Percentiles rank a stretch among this genome's conserved stretches.
These are phyloP conservation scores for Pythium insidiosum DNA, from an alignment of 352 stramenopile genomes.

Conservation along the genomic window DNA sequence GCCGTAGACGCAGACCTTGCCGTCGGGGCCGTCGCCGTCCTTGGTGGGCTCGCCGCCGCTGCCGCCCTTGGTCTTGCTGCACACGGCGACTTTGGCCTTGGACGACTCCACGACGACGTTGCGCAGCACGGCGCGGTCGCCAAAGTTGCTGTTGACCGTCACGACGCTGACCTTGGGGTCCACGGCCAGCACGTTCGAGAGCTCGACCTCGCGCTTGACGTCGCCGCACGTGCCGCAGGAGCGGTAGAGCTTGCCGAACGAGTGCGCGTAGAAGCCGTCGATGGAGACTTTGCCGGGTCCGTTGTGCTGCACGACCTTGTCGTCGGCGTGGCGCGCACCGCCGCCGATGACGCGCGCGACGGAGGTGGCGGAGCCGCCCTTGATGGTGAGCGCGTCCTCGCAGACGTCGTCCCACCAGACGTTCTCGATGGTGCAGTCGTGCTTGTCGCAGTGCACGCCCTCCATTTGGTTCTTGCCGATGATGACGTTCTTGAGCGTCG, in stretches of 20 bases:
- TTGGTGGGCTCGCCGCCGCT: constrained; percentile 9
- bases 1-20: constrained; percentile 3
- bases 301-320: constrained; percentile 52
- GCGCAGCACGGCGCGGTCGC: constrained; percentile 13
- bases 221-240: constrained; percentile 32
- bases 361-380: constrained; percentile 24
- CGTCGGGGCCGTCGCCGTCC: constrained; percentile 6
- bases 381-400: constrained; percentile 35
- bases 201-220: constrained; percentile 25
- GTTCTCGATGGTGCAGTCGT: constrained; percentile 37
- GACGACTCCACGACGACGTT: constrained; percentile 19
- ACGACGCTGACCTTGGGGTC: constrained; percentile 32
- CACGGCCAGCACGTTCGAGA: constrained; percentile 35
- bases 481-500: no score
- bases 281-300: constrained; percentile 26
- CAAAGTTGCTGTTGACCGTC: constrained; percentile 35
- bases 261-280: constrained; percentile 33
- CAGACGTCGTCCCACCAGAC: constrained; percentile 49
- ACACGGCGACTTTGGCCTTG: constrained; percentile 13
- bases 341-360: constrained; percentile 24
- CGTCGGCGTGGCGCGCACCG: constrained; percentile 28
- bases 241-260: constrained; percentile 28
- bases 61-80: constrained; percentile 2
- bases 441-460: constrained; percentile 32
- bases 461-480: constrained; percentile 42